Evolutionary conservation across 2,329 filamentous ascomycete genomes (phyloP).

Genomic region (Coccinonectria pachysandricola): DNA sequence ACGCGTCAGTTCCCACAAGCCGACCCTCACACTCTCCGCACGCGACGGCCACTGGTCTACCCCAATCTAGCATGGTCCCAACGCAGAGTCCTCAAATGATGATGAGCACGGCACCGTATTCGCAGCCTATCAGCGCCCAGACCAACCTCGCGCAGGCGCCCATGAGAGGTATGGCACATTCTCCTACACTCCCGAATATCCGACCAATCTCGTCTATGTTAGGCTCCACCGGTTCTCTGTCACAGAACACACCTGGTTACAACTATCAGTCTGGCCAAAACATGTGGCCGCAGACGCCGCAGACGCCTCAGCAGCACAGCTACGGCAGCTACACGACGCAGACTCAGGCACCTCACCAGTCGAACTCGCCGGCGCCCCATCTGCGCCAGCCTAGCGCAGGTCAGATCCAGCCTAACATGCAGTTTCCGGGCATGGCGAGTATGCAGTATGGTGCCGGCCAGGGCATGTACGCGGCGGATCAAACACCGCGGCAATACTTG

Average conservation of each 20-base stretch:
- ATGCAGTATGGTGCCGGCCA: constrained; percentile 48
- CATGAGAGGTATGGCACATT: constrained; percentile 55
- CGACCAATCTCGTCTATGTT: constrained; percentile 52
- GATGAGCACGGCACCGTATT: constrained; percentile 56
- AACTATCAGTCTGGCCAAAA: constrained; percentile 50
- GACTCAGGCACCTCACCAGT: constrained; percentile 38
- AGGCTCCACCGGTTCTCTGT: constrained; percentile 41
- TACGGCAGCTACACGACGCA: constrained; percentile 45
- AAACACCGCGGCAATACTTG: constrained; percentile 58
- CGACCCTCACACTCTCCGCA: constrained; percentile 50
- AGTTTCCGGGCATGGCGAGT: constrained; percentile 53
- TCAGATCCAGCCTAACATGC: constrained; percentile 49
- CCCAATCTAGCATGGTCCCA: constrained; percentile 47
- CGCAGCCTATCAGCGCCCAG: constrained; percentile 60
- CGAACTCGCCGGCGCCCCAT: constrained; percentile 49
- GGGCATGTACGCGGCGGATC: constrained; percentile 50
- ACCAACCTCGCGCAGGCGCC: constrained; percentile 62
- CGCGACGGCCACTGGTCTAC: constrained; percentile 40
- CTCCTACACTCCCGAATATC: constrained; percentile 49
- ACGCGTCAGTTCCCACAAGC: constrained; percentile 34
- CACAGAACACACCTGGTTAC: constrained; percentile 44
- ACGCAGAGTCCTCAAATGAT: constrained; percentile 57
- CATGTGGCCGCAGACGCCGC: constrained; percentile 59
- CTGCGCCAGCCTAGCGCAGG: constrained; percentile 45
- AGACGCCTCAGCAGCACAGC: constrained; percentile 47